Conservation (phyloP, 495 filamentous ascomycete species). For the Penicillium simplicissimum region DNA sequence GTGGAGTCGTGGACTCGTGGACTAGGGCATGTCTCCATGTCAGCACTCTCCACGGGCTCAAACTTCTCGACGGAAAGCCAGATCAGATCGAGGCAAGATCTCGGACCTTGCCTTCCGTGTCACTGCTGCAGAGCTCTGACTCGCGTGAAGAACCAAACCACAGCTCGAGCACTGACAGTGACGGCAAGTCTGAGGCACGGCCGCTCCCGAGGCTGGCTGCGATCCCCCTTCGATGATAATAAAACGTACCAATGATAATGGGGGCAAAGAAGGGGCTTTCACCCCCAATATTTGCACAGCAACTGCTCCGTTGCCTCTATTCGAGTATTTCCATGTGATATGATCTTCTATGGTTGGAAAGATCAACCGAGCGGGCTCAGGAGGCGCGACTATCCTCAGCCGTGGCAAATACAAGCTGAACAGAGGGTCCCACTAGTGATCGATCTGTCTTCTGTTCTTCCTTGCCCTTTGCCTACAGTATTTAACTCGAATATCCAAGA, state of each 20-base stretch:
- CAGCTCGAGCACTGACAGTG: constrained; percentile 8
- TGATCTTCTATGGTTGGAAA: neutral
- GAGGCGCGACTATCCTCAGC: neutral
- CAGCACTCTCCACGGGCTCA: neutral
- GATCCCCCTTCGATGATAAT: constrained; percentile 3
- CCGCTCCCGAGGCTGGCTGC: constrained; percentile 18
- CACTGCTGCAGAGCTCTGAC: neutral
- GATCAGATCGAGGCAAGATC: neutral
- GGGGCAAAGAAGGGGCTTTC: neutral
- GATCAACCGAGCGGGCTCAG: neutral
- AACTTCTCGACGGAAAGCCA: too few species aligned
- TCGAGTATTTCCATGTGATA: neutral
- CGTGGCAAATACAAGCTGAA: neutral
- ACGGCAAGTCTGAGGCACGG: constrained; percentile 14
- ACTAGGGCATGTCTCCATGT: neutral
- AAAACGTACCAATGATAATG: constrained; percentile 8
- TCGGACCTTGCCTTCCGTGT: neutral
- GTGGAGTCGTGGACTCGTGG: too few species aligned
- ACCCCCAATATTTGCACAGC: neutral
- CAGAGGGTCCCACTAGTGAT: neutral
- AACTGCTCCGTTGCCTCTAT: neutral
- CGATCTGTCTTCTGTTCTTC: neutral
- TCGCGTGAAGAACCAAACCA: constrained; percentile 16
- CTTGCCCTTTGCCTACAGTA: neutral
- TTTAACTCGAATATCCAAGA: neutral